These are phyloP conservation scores for Pleurotus cornucopiae DNA, from an alignment of 768 basidiomycete species.

Conservation along the genomic window DNA sequence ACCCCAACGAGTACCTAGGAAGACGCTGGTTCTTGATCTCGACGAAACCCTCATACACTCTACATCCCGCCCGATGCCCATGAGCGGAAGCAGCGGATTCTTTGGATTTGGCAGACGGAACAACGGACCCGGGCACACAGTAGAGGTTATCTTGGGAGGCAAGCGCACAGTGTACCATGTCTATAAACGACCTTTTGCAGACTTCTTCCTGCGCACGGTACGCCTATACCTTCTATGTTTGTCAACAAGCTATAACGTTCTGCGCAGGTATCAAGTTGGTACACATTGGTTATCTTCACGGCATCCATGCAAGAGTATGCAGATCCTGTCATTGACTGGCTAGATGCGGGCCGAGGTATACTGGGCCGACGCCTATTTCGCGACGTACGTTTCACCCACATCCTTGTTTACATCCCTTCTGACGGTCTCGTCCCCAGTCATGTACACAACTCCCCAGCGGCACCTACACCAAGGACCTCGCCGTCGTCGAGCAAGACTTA, in stretches of 20 bases:
- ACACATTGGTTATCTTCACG: conserved; percentile 97
- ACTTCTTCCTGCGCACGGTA: conserved; percentile 90
- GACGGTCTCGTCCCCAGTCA: conserved; percentile 44
- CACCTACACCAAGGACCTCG: conserved; percentile 90
- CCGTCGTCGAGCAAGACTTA: conserved; percentile 84
- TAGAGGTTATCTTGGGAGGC: conserved; percentile 89
- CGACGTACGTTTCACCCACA: conserved; percentile 58
- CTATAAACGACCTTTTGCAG: conserved; percentile 96
- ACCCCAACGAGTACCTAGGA: conserved; percentile 76
- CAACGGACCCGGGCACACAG: conserved; percentile 76
- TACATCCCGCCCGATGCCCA: conserved; percentile 72
- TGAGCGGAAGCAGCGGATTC: conserved; percentile 46
- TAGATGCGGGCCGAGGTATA: conserved; percentile 92
- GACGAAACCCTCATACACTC: conserved; percentile 99
- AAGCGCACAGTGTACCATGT: conserved; percentile 93
- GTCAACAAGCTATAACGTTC: conserved; percentile 8
- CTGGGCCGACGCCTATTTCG: conserved; percentile 87
- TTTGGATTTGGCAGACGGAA: conserved; percentile 58
- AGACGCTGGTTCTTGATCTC: conserved; percentile 94
- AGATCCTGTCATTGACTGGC: conserved; percentile 99
- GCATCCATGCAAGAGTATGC: conserved; percentile 99
- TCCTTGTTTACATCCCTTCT: conserved; percentile 1
- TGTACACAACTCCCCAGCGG: conserved; percentile 92
- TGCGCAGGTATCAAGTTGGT: conserved; percentile 93
- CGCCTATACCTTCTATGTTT: conserved; percentile 20